These are phyloP conservation scores for Sungouiella thailandica DNA, from an alignment of 805 yeast genomes.

Conservation along the genomic window DNA sequence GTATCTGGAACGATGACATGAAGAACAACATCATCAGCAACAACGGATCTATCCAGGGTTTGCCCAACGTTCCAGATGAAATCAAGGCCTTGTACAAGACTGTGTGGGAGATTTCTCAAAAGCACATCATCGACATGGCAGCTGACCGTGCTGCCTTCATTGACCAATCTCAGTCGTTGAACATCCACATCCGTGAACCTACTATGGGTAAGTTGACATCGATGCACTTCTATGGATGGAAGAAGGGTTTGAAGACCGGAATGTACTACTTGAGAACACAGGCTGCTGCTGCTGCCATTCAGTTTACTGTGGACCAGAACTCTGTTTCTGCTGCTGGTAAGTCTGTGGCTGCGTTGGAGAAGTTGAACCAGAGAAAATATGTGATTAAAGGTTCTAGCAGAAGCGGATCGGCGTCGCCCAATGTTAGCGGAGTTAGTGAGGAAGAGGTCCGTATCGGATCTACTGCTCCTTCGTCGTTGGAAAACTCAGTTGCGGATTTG, in stretches of 20 bases:
- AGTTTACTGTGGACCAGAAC: slow-evolving; percentile 55
- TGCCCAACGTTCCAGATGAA: slow-evolving; percentile 51
- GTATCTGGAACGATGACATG: slow-evolving; percentile 54
- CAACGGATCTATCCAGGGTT: slow-evolving; percentile 54
- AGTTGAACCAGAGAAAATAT: slow-evolving; percentile 37
- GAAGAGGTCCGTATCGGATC: slow-evolving; percentile 17
- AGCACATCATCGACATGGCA: slow-evolving; percentile 54
- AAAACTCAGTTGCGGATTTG: slow-evolving; percentile 43
- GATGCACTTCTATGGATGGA: slow-evolving; percentile 99
- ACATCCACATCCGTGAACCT: slow-evolving; percentile 82
- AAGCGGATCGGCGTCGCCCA: slow-evolving; percentile 19
- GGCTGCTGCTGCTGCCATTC: slow-evolving; percentile 96
- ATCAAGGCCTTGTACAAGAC: slow-evolving; percentile 53
- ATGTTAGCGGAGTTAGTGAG: slow-evolving; percentile 8
- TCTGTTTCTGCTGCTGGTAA: slow-evolving; percentile 36
- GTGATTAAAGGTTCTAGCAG: slow-evolving; percentile 17
- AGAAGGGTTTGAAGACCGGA: slow-evolving; percentile 96
- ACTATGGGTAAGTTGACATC: slow-evolving; percentile 95
- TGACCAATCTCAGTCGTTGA: slow-evolving; percentile 91
- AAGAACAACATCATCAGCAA: slow-evolving; percentile 51
- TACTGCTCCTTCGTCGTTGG: slow-evolving; percentile 40
- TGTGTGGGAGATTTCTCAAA: slow-evolving; percentile 60
- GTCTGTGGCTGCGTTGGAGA: slow-evolving; percentile 34
- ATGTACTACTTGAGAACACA: slow-evolving; percentile 97
- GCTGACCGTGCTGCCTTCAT: slow-evolving; percentile 74